These are phyloP conservation scores for Phaffomyces thermotolerans DNA, from an alignment of 805 yeast species.

Conservation along the genomic window DNA sequence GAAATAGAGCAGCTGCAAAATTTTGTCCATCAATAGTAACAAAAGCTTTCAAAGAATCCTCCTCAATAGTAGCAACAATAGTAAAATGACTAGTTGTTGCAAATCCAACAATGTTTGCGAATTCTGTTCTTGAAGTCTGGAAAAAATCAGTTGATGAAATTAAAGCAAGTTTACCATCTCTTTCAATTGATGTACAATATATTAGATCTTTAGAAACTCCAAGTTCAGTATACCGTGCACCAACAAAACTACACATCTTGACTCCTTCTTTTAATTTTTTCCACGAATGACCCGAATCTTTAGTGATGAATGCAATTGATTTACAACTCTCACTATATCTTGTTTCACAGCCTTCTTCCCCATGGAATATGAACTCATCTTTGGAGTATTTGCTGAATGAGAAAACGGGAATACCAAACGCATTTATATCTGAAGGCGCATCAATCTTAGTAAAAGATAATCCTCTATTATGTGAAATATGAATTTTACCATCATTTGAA, in stretches of 20 bases:
- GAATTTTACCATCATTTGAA: slow-evolving; percentile 18
- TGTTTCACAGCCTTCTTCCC: slow-evolving; percentile 46
- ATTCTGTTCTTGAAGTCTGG: slow-evolving; percentile 28
- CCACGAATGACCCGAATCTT: slow-evolving; percentile 62
- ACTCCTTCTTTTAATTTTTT: slow-evolving; percentile 42
- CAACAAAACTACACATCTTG: slow-evolving; percentile 59
- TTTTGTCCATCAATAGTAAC: slow-evolving; percentile 74
- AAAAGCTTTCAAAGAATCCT: slow-evolving; percentile 50
- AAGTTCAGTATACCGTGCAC: slow-evolving; percentile 33
- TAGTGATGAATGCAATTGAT: slow-evolving; percentile 51
- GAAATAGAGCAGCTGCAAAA: slow-evolving; percentile 78
- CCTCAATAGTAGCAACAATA: slow-evolving; percentile 58
- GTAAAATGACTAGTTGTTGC: slow-evolving; percentile 66
- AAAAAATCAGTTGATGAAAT: slow-evolving; percentile 19
- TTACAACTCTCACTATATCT: slow-evolving; percentile 35
- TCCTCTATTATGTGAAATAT: slow-evolving; percentile 69
- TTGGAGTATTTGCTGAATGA: slow-evolving; percentile 52
- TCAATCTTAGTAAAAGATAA: slow-evolving; percentile 30
- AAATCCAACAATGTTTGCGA: slow-evolving; percentile 63
- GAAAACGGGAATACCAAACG: slow-evolving; percentile 39
- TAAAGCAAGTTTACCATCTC: slow-evolving; percentile 25
- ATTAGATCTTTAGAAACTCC: slow-evolving; percentile 42
- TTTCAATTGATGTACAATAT: slow-evolving; percentile 48
- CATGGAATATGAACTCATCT: slow-evolving; percentile 58
- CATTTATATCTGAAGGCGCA: slow-evolving; percentile 38